Percentiles rank a stretch among this genome's conserved stretches.
Conservation (phyloP, 129 eudicot species). For the Tanacetum coccineum region DNA sequence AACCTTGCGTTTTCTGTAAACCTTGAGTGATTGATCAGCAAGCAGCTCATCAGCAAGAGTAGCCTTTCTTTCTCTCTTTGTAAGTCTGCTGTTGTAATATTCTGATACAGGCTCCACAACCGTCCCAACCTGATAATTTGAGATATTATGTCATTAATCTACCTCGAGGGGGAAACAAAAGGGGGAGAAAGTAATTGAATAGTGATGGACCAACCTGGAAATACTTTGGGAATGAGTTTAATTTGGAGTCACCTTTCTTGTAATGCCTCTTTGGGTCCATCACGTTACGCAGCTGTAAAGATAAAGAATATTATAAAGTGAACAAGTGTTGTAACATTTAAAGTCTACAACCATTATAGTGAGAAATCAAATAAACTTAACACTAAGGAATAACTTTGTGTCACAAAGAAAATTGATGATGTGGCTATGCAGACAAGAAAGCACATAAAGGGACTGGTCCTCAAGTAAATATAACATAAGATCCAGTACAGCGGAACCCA, state of each 20-base stretch:
- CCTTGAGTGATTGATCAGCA: conserved; percentile 46
- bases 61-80: conserved; percentile 89
- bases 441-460: background rate
- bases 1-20: conserved; percentile 87
- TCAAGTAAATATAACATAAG: background rate
- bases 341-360: background rate
- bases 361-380: background rate
- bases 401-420: background rate
- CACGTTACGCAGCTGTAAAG: conserved; percentile 66
- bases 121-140: conserved; percentile 66
- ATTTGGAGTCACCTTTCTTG: conserved; percentile 76
- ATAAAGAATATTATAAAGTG: conserved; percentile 16
- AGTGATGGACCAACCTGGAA: conserved; percentile 52
- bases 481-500: background rate
- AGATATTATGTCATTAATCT: background rate
- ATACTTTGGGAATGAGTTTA: conserved; percentile 76
- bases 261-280: conserved; percentile 97
- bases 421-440: conserved; percentile 1
- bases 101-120: conserved; percentile 73
- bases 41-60: conserved; percentile 88
- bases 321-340: background rate
- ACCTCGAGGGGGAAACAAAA: background rate
- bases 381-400: background rate
- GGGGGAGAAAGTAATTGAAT: background rate
- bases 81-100: conserved; percentile 66